phyloP scores from a whole-genome alignment of 352 stramenopile genomes.

The Elongisporangium anandrum region DNA sequence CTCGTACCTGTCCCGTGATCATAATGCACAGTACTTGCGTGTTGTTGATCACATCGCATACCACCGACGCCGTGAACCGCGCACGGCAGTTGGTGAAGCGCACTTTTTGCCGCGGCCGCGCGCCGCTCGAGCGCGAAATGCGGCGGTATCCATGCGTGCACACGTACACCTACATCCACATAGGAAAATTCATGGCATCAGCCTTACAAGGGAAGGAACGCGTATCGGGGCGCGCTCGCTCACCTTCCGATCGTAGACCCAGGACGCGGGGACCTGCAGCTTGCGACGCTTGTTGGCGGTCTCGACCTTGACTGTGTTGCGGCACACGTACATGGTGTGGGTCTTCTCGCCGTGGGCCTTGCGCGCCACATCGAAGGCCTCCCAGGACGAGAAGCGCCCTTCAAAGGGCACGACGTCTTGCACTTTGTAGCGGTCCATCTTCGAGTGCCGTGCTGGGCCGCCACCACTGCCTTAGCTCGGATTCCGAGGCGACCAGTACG shows the following conservation, averaged over 20 bases:
- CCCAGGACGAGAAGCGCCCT: constrained; percentile 70
- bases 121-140: constrained; percentile 54
- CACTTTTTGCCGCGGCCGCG: constrained; percentile 59
- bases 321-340: constrained; percentile 77
- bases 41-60: constrained; percentile 45
- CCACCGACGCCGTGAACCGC: constrained; percentile 59
- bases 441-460: constrained; percentile 22
- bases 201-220: no score
- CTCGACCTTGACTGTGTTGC: constrained; percentile 71
- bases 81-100: constrained; percentile 67
- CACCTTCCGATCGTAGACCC: constrained; percentile 72
- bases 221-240: no score
- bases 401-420: constrained; percentile 68
- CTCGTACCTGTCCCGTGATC: constrained; percentile 29
- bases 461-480: constrained; percentile 4
- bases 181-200: neutral
- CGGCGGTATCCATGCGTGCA: constrained; percentile 73
- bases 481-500: neutral
- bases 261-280: constrained; percentile 53
- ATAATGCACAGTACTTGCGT: constrained; percentile 60
- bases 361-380: constrained; percentile 62
- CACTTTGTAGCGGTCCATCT: constrained; percentile 16
- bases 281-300: constrained; percentile 70
- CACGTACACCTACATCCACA: constrained; percentile 49
- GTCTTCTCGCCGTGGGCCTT: constrained; percentile 71